These are phyloP conservation scores for Umbilicus rupestris DNA, from an alignment of 164 flowering plant species.

Conservation along the genomic window DNA sequence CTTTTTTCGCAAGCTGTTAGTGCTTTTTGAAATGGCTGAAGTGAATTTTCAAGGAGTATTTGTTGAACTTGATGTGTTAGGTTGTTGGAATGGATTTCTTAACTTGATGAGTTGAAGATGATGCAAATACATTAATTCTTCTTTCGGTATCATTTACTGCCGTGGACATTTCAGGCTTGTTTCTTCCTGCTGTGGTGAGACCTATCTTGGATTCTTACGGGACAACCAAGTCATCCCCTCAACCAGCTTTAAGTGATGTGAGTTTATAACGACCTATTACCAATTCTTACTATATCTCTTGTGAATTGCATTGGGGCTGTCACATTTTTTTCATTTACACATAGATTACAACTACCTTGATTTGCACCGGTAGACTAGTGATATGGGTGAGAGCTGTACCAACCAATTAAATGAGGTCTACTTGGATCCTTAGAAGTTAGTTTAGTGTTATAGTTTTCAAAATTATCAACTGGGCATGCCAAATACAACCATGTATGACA, in stretches of 20 bases:
- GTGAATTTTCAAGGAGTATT: no score
- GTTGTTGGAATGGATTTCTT: neutral
- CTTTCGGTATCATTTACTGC: neutral
- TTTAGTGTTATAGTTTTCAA: neutral
- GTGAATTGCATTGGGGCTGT: neutral
- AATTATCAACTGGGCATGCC: neutral
- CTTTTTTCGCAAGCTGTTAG: no score
- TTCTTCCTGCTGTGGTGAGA: conserved; percentile 95
- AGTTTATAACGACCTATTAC: conserved; percentile 20
- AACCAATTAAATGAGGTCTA: neutral
- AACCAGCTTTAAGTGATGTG: conserved; percentile 67
- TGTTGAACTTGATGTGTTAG: no score
- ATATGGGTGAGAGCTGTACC: neutral
- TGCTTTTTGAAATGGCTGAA: no score
- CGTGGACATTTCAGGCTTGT: conserved; percentile 48
- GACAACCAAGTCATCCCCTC: conserved; percentile 65
- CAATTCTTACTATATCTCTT: neutral
- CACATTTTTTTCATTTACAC: neutral
- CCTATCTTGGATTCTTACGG: conserved; percentile 80
- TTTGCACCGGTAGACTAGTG: neutral
- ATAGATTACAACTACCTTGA: neutral
- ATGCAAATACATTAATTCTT: neutral
- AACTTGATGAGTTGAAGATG: neutral
- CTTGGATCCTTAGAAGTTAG: neutral
- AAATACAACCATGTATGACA: neutral